Conservation (phyloP, 768 basidiomycete genomes). For the Leccinum boreale region DNA sequence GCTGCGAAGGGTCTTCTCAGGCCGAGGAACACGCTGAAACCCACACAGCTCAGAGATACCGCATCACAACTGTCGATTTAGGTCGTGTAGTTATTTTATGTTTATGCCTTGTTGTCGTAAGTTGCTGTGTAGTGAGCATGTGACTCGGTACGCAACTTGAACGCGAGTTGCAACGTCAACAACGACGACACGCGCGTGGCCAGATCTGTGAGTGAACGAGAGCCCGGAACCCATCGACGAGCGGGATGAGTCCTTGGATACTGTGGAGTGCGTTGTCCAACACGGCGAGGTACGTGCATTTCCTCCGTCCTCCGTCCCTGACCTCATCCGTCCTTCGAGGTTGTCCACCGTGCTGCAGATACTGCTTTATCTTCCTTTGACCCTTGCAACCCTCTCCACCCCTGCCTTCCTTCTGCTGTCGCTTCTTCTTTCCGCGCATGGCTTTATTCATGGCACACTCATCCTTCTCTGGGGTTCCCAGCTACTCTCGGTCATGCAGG, state of each 20-base stretch:
- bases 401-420: constrained; percentile 81
- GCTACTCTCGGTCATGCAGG: constrained; percentile 72
- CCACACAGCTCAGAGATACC: constrained; percentile 20
- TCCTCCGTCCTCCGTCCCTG: neutral
- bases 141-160: constrained; percentile 4
- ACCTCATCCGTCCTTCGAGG: constrained; percentile 35
- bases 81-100: constrained; percentile 1
- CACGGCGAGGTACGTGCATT: constrained; percentile 50
- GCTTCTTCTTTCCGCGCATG: constrained; percentile 69
- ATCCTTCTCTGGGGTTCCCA: constrained; percentile 68
- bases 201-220: neutral
- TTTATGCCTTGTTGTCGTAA: neutral
- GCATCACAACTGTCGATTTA: constrained; percentile 22
- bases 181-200: neutral
- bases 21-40: constrained; percentile 42
- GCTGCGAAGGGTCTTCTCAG: constrained; percentile 82
- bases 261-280: constrained; percentile 64
- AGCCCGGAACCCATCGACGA: neutral
- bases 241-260: constrained; percentile 53
- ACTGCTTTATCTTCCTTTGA: constrained; percentile 79
- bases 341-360: constrained; percentile 78
- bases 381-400: constrained; percentile 76
- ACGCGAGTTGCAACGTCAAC: neutral
- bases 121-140: neutral
- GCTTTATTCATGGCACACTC: constrained; percentile 80